Percentiles rank a stretch among this genome's conserved stretches.
Conservation (phyloP, 306 rosid species). For the Fragaria nilgerrensis region DNA sequence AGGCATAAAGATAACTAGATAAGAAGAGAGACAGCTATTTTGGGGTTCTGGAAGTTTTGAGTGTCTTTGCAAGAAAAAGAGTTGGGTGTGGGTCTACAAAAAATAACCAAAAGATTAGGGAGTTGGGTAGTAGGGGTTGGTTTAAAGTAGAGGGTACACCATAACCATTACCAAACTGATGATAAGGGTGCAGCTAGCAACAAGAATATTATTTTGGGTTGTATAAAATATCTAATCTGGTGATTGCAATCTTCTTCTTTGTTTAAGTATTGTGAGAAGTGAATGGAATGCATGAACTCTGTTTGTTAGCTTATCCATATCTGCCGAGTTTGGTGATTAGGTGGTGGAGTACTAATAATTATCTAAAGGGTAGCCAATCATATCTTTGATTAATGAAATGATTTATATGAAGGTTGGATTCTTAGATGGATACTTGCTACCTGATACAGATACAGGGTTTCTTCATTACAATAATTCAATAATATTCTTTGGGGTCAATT, state of each 20-base stretch:
- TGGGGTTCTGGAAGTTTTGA: constrained; percentile 30
- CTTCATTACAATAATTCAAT: constrained; percentile 5
- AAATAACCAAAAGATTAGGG: constrained; percentile 23
- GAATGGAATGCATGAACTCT: constrained; percentile 34
- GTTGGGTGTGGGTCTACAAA: constrained; percentile 49
- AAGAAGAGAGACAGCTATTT: constrained; percentile 5
- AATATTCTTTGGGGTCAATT: not conserved
- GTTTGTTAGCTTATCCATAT: constrained; percentile 21
- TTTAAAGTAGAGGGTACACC: constrained; percentile 30
- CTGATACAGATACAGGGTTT: constrained; percentile 11
- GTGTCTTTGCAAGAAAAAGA: constrained; percentile 19
- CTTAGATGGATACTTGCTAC: not conserved
- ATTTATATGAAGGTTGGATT: constrained; percentile 6
- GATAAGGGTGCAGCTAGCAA: constrained; percentile 2
- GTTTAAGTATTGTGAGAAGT: not conserved
- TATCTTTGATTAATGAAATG: not conserved
- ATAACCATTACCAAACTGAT: constrained; percentile 13
- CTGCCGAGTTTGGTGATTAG: constrained; percentile 3
- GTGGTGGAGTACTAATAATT: constrained; percentile 13
- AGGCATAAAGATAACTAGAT: constrained; percentile 14
- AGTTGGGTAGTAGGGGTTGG: constrained; percentile 45
- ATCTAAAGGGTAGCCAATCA: not conserved
- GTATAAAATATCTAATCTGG: constrained; percentile 2
- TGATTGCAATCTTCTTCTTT: constrained; percentile 11
- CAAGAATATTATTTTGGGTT: not conserved